A percentile compares a stretch with the other conserved stretches of the same genome.
Evolutionary conservation across 2,329 filamentous ascomycete genomes (phyloP).

Genomic region (Venturia oleaginea): DNA sequence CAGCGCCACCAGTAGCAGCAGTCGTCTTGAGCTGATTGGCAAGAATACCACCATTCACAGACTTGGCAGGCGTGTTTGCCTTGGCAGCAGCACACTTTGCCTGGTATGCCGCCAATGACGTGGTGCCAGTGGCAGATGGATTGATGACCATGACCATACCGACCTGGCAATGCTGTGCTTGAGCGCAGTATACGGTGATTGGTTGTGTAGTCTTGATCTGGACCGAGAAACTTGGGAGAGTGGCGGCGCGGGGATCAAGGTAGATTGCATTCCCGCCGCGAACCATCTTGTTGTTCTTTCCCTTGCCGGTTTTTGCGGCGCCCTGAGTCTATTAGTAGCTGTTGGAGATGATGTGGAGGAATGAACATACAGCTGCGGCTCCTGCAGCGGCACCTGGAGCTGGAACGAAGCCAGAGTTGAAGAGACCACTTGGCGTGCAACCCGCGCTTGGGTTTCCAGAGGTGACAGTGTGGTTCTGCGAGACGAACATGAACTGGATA

Average conservation of each 20-base stretch:
- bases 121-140: neutral
- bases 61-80: conserved; percentile 4
- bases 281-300: conserved; percentile 6
- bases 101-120: conserved; percentile 12
- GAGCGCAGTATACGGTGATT: conserved; percentile 34
- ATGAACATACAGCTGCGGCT: neutral
- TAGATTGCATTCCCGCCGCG: conserved; percentile 10
- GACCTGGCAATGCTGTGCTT: conserved; percentile 28
- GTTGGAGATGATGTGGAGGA: neutral
- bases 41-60: conserved; percentile 2
- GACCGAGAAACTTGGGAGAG: conserved; percentile 23
- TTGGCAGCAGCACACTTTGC: conserved; percentile 11
- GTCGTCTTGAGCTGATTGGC: neutral
- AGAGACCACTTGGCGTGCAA: conserved; percentile 27
- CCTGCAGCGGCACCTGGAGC: conserved; percentile 18
- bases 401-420: conserved; percentile 31
- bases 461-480: conserved; percentile 31
- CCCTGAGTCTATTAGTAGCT: neutral
- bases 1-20: neutral
- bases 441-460: conserved; percentile 27
- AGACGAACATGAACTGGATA: conserved; percentile 31
- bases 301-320: neutral
- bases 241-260: conserved; percentile 2
- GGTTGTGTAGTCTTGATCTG: conserved; percentile 27
- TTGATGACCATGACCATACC: conserved; percentile 14